phyloP scores from a whole-genome alignment of 2,329 filamentous ascomycete species.

The Pleurostoma richardsiae region DNA sequence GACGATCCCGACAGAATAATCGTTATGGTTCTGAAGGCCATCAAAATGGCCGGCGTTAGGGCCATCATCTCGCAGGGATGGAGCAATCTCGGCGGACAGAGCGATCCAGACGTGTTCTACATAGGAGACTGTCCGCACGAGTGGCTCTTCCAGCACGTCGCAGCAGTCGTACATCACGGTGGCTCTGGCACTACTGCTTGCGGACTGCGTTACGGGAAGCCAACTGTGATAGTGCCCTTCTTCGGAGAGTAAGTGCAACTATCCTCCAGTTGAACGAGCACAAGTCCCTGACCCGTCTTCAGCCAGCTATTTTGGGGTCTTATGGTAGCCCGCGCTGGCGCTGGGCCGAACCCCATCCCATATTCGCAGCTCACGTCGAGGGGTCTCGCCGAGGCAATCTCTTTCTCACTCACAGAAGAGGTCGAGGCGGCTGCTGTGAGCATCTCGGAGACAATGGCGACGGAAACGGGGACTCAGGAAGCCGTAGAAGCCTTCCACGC shows the following conservation, averaged over 20 bases:
- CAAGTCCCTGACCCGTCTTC: not conserved
- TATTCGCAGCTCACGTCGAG: conserved; percentile 25
- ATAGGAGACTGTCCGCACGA: conserved; percentile 63
- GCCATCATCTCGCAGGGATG: conserved; percentile 61
- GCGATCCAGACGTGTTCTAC: conserved; percentile 44
- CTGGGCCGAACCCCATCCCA: conserved; percentile 31
- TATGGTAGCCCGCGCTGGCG: conserved; percentile 33
- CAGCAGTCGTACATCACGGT: conserved; percentile 58
- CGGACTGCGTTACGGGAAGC: conserved; percentile 33
- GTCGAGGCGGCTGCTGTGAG: conserved; percentile 20
- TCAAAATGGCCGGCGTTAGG: conserved; percentile 50
- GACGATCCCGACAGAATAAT: conserved; percentile 56
- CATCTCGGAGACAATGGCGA: conserved; percentile 25
- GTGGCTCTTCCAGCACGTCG: conserved; percentile 58
- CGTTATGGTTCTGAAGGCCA: conserved; percentile 52
- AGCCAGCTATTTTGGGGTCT: conserved; percentile 38
- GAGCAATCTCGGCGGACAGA: conserved; percentile 48
- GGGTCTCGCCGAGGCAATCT: conserved; percentile 28
- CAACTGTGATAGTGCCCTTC: conserved; percentile 62
- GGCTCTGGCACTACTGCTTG: conserved; percentile 56
- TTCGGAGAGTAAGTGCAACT: conserved; percentile 44
- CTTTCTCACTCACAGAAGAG: conserved; percentile 23
- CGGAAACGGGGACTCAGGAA: conserved; percentile 13
- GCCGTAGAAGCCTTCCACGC: not conserved
- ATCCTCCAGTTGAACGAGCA: too few species aligned